Evolutionary conservation across 1,139 yeast species (phyloP), one percentile per base, ranked within the genome.

Genomic region (Geotrichum restrictum): DNA sequence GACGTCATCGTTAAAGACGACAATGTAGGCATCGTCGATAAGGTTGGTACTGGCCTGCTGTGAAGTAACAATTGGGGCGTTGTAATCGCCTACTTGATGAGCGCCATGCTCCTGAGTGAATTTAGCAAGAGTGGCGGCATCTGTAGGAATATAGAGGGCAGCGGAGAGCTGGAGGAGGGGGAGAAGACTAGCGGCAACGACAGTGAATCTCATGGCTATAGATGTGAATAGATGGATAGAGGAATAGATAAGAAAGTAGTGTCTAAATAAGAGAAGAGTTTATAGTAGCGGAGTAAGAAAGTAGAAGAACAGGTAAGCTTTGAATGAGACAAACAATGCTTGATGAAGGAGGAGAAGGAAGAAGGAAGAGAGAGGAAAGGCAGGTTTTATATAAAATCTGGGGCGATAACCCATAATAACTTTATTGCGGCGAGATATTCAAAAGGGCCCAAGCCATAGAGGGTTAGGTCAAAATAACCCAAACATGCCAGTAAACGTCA

Each of bases 71-170:
- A 51, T 40, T 8, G 58, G 58, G 32, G 58, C 58, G 11, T 37
- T 2, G 40, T 44, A 42, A 13, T 47, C 48, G 14, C 27, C 22
- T n/a, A 34, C 27, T 11, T 21, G 31, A 33, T 13, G 27, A 24
- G 36, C 18, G 16, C 19, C 18, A 13, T 48, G 32, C 34, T 14
- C 37, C 29, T 33, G 24, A 19, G 22, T 36, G 29, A 45, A 41
- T 46, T 50, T 41, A 8, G 43, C 50, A n/a, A 45, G 43, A 6
- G 53, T 42, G 3, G 32, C 53, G 6, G 50, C 42, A 16, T 44
- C 40, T 11, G 44, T 22, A 42, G 91, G 93, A 59, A 83, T 78
- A 58, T 83, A 81, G 64, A 85, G 74, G 31, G 84, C 88, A 55
- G 80, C 74, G 49, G 80, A 83, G 34, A 72, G 63, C 24, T 73